Conservation (phyloP, 2,329 filamentous ascomycete species). For the Talaromyces sp. region DNA sequence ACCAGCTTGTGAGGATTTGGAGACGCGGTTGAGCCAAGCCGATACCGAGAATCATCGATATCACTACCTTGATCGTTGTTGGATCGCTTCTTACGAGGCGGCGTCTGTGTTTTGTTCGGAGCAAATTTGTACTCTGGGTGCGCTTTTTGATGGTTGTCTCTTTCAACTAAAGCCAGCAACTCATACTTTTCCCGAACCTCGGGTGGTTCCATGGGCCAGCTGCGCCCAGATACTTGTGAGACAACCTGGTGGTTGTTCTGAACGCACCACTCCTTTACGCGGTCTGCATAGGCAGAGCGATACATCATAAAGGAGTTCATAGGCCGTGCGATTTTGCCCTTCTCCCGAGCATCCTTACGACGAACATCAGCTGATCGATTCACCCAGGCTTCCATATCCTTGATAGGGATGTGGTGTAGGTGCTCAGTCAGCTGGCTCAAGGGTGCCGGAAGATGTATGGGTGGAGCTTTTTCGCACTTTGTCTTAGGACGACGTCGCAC, state of each 20-base stretch:
- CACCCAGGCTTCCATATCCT: constrained; percentile 78
- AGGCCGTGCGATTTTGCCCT: constrained; percentile 79
- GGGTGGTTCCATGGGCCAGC: constrained; percentile 79
- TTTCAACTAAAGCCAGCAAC: constrained; percentile 73
- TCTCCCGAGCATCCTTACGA: constrained; percentile 64
- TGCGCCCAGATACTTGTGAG: constrained; percentile 78
- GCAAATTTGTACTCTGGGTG: constrained; percentile 94
- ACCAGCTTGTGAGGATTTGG: constrained; percentile 21
- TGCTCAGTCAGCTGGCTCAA: constrained; percentile 24
- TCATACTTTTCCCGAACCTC: constrained; percentile 72
- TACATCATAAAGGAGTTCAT: constrained; percentile 99
- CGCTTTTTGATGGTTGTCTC: constrained; percentile 77
- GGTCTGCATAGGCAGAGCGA: constrained; percentile 83
- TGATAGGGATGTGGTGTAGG: constrained; percentile 54
- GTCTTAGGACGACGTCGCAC: constrained; percentile 21
- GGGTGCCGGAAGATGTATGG: constrained; percentile 20
- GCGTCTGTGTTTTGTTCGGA: constrained; percentile 64
- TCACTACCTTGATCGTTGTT: constrained; percentile 40
- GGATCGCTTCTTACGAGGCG: constrained; percentile 50
- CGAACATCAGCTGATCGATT: constrained; percentile 66
- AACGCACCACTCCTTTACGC: constrained; percentile 74
- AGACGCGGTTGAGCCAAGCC: constrained; percentile 10
- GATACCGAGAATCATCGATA: constrained; percentile 30
- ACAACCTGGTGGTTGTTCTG: constrained; percentile 94
- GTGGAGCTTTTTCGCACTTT: constrained; percentile 18